phyloP scores from a whole-genome alignment of 2,329 filamentous ascomycete species.

The Neopestalotiopsis sp. region DNA sequence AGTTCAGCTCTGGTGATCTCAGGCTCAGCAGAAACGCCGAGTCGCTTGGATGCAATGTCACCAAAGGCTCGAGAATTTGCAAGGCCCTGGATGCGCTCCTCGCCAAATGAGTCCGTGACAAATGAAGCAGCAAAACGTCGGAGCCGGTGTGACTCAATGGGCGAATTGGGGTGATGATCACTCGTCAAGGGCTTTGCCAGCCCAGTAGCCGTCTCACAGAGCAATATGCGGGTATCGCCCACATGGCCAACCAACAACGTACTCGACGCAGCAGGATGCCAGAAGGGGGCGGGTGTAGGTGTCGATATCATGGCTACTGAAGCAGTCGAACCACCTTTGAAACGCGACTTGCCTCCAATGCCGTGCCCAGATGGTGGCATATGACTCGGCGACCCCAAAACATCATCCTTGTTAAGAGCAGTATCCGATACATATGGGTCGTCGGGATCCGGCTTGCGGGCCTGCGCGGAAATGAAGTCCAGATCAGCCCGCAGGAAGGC shows the following conservation, averaged over 20 bases:
- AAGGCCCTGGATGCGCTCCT: constrained; percentile 91
- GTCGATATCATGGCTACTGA: constrained; percentile 91
- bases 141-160: constrained; percentile 80
- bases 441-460: constrained; percentile 75
- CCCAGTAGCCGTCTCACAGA: constrained; percentile 87
- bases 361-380: constrained; percentile 59
- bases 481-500: constrained; percentile 93
- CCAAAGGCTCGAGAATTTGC: constrained; percentile 95
- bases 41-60: constrained; percentile 87
- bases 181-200: constrained; percentile 81
- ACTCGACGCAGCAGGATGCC: constrained; percentile 86
- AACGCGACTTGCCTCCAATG: constrained; percentile 78
- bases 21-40: constrained; percentile 93
- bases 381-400: constrained; percentile 68
- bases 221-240: constrained; percentile 87
- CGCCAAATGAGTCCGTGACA: constrained; percentile 94
- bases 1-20: constrained; percentile 83
- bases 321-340: constrained; percentile 92
- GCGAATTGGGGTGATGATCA: constrained; percentile 91
- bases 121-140: constrained; percentile 84
- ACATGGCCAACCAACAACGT: constrained; percentile 89
- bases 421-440: constrained; percentile 74
- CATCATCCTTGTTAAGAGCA: constrained; percentile 84
- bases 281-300: constrained; percentile 89
- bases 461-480: constrained; percentile 91